Conservation (phyloP, 2,329 filamentous ascomycete genomes). For the Microcyclosporella mali region DNA sequence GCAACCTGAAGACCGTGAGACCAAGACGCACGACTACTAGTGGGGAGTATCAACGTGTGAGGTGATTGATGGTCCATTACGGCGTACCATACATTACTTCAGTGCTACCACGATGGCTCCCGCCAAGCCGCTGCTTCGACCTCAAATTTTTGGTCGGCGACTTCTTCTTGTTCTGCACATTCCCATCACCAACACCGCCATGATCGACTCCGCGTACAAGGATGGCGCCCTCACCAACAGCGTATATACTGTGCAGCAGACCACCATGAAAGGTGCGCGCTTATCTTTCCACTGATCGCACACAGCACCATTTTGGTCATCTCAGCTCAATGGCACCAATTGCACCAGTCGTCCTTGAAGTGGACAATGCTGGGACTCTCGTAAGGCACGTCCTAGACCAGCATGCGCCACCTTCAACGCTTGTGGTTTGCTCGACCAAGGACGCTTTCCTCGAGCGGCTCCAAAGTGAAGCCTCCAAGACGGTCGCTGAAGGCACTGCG, state of each 20-base stretch:
- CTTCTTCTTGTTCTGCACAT: no score
- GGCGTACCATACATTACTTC: no score
- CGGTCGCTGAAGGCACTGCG: not conserved
- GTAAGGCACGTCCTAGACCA: slow-evolving; percentile 57
- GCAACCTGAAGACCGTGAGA: slow-evolving; percentile 1
- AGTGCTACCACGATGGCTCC: no score
- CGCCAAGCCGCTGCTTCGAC: no score
- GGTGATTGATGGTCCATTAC: no score
- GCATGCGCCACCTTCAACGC: slow-evolving; percentile 53
- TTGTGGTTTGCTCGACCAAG: slow-evolving; percentile 65
- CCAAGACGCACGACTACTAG: no score
- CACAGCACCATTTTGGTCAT: not conserved
- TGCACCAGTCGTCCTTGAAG: slow-evolving; percentile 35
- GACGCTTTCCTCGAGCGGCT: slow-evolving; percentile 60
- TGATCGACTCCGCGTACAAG: no score
- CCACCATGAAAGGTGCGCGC: slow-evolving; percentile 2
- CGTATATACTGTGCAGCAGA: no score
- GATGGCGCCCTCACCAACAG: no score
- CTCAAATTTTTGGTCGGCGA: not conserved
- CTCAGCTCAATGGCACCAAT: slow-evolving; percentile 7
- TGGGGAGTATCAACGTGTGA: no score
- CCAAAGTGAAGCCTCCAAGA: not conserved
- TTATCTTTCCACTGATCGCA: not conserved
- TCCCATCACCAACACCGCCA: no score
- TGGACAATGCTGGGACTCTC: slow-evolving; percentile 44